These are phyloP conservation scores for Ottelia alismoides DNA, from an alignment of 106 monocot genomes.

Conservation along the genomic window DNA sequence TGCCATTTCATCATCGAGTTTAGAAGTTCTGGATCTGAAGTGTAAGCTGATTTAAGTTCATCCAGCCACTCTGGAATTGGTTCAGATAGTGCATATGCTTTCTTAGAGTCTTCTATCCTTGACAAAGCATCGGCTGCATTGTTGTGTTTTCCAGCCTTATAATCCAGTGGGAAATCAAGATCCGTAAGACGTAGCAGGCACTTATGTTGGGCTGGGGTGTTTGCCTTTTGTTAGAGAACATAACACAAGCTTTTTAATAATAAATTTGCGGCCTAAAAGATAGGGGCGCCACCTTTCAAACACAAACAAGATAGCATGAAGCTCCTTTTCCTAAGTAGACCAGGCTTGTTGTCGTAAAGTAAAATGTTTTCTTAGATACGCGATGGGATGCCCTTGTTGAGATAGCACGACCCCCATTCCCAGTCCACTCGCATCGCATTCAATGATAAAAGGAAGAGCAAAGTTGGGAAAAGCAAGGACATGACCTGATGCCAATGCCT, in stretches of 20 bases:
- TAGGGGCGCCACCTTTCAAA: neutral
- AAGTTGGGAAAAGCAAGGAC: neutral
- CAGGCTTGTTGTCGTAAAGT: neutral
- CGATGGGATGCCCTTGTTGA: neutral
- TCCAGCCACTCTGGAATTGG: too few relatives aligned
- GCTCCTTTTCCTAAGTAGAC: neutral
- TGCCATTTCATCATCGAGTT: too few relatives aligned
- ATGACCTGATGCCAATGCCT: neutral
- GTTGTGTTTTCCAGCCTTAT: neutral
- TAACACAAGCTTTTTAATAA: slow-evolving; percentile 1
- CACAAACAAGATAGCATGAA: neutral
- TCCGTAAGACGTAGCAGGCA: neutral
- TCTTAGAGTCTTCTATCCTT: neutral
- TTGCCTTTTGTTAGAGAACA: neutral
- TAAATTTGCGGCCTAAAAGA: slow-evolving; percentile 1
- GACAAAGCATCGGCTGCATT: neutral
- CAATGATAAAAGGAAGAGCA: neutral
- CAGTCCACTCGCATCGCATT: neutral
- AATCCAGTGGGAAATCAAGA: neutral
- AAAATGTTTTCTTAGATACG: slow-evolving; percentile 1
- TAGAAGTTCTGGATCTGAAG: too few relatives aligned
- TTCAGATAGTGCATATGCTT: too few relatives aligned
- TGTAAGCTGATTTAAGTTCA: too few relatives aligned
- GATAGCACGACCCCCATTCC: neutral
- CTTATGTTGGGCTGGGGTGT: neutral